These are phyloP conservation scores for Pythium guiyangense DNA, from an alignment of 352 stramenopile genomes.

Conservation along the genomic window DNA sequence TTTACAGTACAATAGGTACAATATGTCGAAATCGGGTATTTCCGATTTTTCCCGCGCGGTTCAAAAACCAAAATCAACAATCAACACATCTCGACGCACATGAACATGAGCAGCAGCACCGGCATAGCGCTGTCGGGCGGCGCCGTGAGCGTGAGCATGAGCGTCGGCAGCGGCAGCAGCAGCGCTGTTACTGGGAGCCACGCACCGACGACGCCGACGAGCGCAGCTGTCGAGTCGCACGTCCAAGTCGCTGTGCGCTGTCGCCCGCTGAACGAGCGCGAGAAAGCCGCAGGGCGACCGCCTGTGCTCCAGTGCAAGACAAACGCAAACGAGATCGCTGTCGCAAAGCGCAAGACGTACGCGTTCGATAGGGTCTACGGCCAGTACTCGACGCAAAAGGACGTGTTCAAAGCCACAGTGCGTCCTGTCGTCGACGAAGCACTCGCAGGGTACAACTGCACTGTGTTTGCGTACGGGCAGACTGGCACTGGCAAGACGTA, in stretches of 20 bases:
- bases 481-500: constrained; percentile 97
- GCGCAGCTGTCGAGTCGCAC: constrained; percentile 22
- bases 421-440: constrained; percentile 95
- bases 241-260: constrained; percentile 91
- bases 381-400: constrained; percentile 95
- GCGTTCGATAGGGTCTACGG: constrained; percentile 92
- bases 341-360: constrained; percentile 89
- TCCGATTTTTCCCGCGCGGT: background rate
- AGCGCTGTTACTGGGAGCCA: background rate
- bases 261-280: constrained; percentile 84
- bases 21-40: no score
- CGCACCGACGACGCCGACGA: background rate
- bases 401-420: constrained; percentile 93
- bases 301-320: constrained; percentile 85
- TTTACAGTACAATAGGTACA: no score
- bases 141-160: constrained; percentile 5
- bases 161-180: constrained; percentile 1
- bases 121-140: constrained; percentile 1
- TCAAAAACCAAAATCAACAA: background rate
- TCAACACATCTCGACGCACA: background rate
- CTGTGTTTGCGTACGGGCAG: constrained; percentile 97
- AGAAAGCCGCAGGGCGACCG: constrained; percentile 72
- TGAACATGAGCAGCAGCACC: constrained; percentile 1
- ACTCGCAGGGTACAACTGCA: constrained; percentile 94
- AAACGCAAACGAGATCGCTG: constrained; percentile 78